Evolutionary conservation across 352 stramenopile species (phyloP).

Genomic region (Albugo laibachii): DNA sequence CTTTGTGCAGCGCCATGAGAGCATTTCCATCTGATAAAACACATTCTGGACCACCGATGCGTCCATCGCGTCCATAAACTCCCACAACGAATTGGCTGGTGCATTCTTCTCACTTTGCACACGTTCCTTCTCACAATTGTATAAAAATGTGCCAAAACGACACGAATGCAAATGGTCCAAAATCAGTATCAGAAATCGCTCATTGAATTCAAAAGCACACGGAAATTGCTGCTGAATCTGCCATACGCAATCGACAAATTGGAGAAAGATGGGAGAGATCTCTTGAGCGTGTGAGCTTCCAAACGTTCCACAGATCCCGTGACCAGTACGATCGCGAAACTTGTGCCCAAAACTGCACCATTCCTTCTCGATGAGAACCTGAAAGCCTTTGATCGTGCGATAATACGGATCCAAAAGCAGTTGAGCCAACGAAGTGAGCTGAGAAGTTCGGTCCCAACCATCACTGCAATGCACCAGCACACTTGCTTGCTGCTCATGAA

Average conservation of each 20-base stretch:
- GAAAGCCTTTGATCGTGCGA: slow-evolving; percentile 70
- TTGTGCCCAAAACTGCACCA: slow-evolving; percentile 82
- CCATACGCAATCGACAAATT: slow-evolving; percentile 79
- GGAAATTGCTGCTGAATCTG: slow-evolving; percentile 60
- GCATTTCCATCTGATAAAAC: slow-evolving; percentile 39
- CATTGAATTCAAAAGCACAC: slow-evolving; percentile 72
- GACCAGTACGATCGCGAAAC: slow-evolving; percentile 56
- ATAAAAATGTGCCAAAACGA: slow-evolving; percentile 88
- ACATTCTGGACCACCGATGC: slow-evolving; percentile 36
- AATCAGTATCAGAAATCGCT: slow-evolving; percentile 59
- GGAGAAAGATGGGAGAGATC: slow-evolving; percentile 93
- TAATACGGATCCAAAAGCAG: slow-evolving; percentile 84
- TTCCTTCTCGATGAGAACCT: slow-evolving; percentile 77
- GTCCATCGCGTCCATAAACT: slow-evolving; percentile 44
- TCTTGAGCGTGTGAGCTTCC: slow-evolving; percentile 65
- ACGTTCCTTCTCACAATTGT: slow-evolving; percentile 80
- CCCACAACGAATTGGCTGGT: slow-evolving; percentile 59
- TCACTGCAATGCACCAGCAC: slow-evolving; percentile 32
- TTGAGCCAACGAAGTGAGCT: slow-evolving; percentile 63
- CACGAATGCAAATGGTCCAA: slow-evolving; percentile 69
- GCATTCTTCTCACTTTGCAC: slow-evolving; percentile 23
- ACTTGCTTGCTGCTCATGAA: slow-evolving; percentile 36
- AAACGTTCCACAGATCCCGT: slow-evolving; percentile 9
- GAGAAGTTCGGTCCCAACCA: slow-evolving; percentile 66
- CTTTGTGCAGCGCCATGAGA: slow-evolving; percentile 25